Base-by-base conservation (phyloP, 345 rosid genomes). In the Iberis pinnata region DNA sequence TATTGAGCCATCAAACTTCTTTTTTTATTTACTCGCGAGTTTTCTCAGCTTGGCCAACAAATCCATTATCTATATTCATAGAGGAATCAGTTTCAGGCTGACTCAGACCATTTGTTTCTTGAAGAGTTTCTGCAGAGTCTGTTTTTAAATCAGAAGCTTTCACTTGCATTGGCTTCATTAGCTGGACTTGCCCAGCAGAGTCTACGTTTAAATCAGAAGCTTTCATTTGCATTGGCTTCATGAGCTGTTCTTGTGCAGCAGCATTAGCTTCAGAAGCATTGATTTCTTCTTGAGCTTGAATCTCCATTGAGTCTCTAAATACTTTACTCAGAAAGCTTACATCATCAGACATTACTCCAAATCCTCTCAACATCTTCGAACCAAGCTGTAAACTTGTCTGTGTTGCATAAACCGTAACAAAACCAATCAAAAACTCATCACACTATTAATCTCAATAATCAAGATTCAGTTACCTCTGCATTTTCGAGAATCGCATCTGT, bases 271-370 rank as follows among this genome's bases (percentile, higher is more conserved):
- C 92, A 76, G 63, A 4, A 56, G 56, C 48, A 70, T 60, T 42
- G 69, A 65, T 65, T 15, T 65, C 78, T 20, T 82, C 92, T 72
- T 75, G 80, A 54, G 88, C 96, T 74, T 82, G 92, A 29, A 77
- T 57, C 67, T 87, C 98, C 92, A 87, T 81, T 54, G 98, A 90
- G 40, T 84, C 76, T 40, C 96, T 74, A 32, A 87, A 74, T 27
- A 87, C 76, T 69, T 69, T 76, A 39, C 96, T 70, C 11, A 87
- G 71, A 64, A 87, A 82, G 66, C 80, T 73, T 8, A 90, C 96
- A 15, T 90, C 98, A 63, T 90, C 98, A 26, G 98, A 90, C 98
- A 90, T 90, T 61, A 87, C 95, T 22, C 98, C 98, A 39, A 90
- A 75, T 11, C 87, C 92, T 73, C 71, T 84, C 77, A 90, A 68